Evolutionary conservation across 192 early-diverging fungal species (phyloP).

Genomic region (Borealophlyctis nickersoniae): DNA sequence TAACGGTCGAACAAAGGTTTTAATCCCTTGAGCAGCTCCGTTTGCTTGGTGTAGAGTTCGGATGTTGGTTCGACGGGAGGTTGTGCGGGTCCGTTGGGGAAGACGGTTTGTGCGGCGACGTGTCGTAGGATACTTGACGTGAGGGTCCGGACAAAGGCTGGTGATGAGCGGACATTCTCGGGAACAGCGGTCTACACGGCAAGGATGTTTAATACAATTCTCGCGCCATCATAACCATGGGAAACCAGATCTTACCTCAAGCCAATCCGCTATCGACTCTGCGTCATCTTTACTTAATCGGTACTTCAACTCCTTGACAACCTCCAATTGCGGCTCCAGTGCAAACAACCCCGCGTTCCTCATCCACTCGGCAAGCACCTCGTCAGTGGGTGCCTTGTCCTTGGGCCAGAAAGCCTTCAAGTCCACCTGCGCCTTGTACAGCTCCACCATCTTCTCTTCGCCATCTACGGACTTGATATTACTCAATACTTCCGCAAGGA

Average conservation of each 20-base stretch:
- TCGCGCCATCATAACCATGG: neutral
- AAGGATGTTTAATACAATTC: slow-evolving; percentile 7
- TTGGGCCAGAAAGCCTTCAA: slow-evolving; percentile 38
- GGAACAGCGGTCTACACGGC: neutral
- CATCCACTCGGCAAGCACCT: slow-evolving; percentile 30
- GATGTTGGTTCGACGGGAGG: slow-evolving; percentile 12
- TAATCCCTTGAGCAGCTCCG: slow-evolving; percentile 15
- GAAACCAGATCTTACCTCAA: neutral
- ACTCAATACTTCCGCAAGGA: slow-evolving; percentile 30
- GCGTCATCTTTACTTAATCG: neutral
- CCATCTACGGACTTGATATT: slow-evolving; percentile 15
- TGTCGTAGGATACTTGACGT: slow-evolving; percentile 18
- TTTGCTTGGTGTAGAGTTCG: slow-evolving; percentile 28
- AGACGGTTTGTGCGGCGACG: slow-evolving; percentile 23
- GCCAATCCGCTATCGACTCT: neutral
- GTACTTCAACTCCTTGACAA: slow-evolving; percentile 3
- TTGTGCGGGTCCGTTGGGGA: slow-evolving; percentile 23
- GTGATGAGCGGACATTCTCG: slow-evolving; percentile 3
- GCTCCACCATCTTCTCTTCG: slow-evolving; percentile 16
- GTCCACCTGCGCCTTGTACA: slow-evolving; percentile 22
- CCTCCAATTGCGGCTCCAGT: slow-evolving; percentile 6
- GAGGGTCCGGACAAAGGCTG: slow-evolving; percentile 8
- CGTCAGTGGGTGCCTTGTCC: slow-evolving; percentile 14
- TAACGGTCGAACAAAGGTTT: slow-evolving; percentile 18
- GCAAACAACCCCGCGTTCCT: slow-evolving; percentile 11